Evolutionary conservation across 73 alveolate genomes (phyloP), one percentile per base, ranked within the genome.

Genomic region (Halteria grandinella): DNA sequence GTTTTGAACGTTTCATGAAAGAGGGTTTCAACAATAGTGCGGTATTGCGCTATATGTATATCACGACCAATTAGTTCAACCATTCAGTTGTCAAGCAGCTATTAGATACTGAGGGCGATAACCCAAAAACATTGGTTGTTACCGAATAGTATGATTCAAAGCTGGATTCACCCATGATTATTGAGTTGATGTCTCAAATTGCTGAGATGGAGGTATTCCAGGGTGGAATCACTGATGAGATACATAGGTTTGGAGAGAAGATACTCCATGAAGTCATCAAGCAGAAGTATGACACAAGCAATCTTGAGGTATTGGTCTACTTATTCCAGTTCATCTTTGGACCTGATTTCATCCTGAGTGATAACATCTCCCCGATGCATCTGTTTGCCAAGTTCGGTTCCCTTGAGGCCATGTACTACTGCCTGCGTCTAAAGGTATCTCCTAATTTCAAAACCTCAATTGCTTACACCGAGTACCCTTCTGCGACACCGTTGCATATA

Each of bases 401-500:
- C 18, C 34, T 71, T 1, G 64, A 55, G 31, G 63, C 91, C 0
- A 20, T 80, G 7, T 47, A 31, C n/a, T 80, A 80, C 54, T 70
- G 86, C 24, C 24, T 80, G 29, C 69, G 71, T 44, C 53, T 80
- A 25, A 80, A 85, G 14, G 44, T 41, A 1, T 34, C 80, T 14
- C 75, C 82, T 3, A 71, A 80, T 43, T 69, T 40, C 41, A 49
- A 69, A 54, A 80, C 91, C 1, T 54, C 91, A 7, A 69, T 80
- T 31, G 77, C 80, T 0, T 34, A 70, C 29, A 48, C 47, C 15
- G 85, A 80, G 1, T 80, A 49, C 45, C 91, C 91, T 12, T 78
- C 79, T 10, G 80, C 91, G 15, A 80, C 91, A 0, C 86, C 85
- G 5, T 31, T 80, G 5, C 91, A 80, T 71, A 24, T 80, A 21